Evolutionary conservation across 2,329 filamentous ascomycete species (phyloP).

Genomic region (Talaromyces marneffei): DNA sequence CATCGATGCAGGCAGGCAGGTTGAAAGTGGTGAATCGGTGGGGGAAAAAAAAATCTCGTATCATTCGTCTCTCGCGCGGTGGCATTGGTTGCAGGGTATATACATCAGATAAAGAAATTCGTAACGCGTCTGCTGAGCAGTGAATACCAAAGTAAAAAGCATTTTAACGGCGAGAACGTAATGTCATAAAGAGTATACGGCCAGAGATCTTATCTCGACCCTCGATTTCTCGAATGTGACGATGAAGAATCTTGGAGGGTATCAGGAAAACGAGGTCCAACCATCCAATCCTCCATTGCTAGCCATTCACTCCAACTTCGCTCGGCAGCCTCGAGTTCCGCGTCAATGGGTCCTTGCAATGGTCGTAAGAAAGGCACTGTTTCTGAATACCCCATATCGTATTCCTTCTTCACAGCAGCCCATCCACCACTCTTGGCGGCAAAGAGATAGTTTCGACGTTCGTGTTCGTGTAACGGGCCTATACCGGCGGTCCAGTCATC

Average conservation of each 20-base stretch:
- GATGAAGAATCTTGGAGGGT: conserved; percentile 34
- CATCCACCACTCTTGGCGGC: conserved; percentile 88
- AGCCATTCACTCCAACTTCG: conserved; percentile 89
- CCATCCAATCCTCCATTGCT: conserved; percentile 97
- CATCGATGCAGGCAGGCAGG: not conserved
- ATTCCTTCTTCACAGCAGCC: conserved; percentile 81
- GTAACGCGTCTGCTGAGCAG: not conserved
- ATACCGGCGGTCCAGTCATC: conserved; percentile 81
- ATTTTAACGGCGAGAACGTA: not conserved
- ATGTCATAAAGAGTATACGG: not conserved
- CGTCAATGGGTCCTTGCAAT: conserved; percentile 66
- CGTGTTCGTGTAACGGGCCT: conserved; percentile 76
- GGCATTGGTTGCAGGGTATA: not conserved
- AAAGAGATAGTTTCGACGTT: conserved; percentile 90
- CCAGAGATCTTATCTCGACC: conserved; percentile 21
- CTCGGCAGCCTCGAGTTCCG: conserved; percentile 78
- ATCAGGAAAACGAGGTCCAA: conserved; percentile 70
- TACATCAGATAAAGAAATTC: conserved; percentile 4
- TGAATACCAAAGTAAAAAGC: not conserved
- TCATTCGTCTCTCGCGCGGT: conserved; percentile 4
- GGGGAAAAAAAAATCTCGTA: not conserved
- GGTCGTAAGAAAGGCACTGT: conserved; percentile 81
- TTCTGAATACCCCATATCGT: conserved; percentile 80
- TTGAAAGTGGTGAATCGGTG: not conserved
- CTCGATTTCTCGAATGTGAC: conserved; percentile 29